Evolutionary conservation across 192 early-diverging fungal genomes (phyloP).

Genomic region (Thamnidium elegans): DNA sequence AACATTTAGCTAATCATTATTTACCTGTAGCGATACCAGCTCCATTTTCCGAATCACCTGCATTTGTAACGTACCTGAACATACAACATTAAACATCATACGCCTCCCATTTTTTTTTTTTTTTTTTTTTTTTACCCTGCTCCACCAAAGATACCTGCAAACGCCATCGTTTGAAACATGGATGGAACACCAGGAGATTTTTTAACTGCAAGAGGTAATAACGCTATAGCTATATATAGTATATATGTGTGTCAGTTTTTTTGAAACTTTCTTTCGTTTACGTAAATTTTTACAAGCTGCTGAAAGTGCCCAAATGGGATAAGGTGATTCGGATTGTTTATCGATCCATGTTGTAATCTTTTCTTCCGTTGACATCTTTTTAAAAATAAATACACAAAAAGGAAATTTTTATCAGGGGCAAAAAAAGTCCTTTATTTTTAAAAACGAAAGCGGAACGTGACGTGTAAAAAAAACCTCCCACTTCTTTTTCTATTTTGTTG

Average conservation of each 20-base stretch:
- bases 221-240: constrained; percentile 16
- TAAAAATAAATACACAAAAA: neutral
- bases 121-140: constrained; percentile 29
- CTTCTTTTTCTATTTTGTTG: neutral
- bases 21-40: constrained; percentile 44
- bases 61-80: constrained; percentile 27
- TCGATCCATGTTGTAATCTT: constrained; percentile 15
- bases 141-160: constrained; percentile 33
- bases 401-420: neutral
- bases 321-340: constrained; percentile 24
- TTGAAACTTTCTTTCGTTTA: neutral
- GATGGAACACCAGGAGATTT: constrained; percentile 36
- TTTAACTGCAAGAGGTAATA: constrained; percentile 28
- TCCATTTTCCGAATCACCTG: constrained; percentile 39
- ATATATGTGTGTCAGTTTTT: neutral
- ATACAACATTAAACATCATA: neutral
- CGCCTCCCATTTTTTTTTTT: neutral
- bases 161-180: constrained; percentile 32
- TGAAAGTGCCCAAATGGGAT: constrained; percentile 28
- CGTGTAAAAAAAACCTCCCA: neutral
- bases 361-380: constrained; percentile 12
- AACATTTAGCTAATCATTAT: neutral
- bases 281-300: constrained; percentile 18
- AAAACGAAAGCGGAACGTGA: no score
- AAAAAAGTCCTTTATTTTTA: no score